These are phyloP conservation scores for Postia placenta DNA, from an alignment of 768 basidiomycete species.

Conservation along the genomic window DNA sequence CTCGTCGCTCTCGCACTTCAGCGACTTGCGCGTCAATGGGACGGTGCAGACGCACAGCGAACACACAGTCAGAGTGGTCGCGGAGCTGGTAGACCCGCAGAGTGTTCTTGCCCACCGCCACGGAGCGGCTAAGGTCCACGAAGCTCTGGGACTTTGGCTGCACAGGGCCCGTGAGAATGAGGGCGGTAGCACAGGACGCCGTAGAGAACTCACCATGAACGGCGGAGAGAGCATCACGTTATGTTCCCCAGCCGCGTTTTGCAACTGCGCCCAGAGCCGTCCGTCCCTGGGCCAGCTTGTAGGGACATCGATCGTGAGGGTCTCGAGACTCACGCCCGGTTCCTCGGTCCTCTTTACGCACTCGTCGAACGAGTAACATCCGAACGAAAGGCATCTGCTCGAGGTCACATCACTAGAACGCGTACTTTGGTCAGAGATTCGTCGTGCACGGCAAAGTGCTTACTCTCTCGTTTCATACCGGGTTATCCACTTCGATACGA, in stretches of 20 bases:
- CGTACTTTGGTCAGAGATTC: background rate
- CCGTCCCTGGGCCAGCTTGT: slow-evolving; percentile 9
- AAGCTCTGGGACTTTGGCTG: slow-evolving; percentile 7
- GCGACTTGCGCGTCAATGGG: slow-evolving; percentile 11
- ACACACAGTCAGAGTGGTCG: slow-evolving; percentile 12
- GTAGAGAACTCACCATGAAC: slow-evolving; percentile 8
- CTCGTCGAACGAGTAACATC: slow-evolving; percentile 8
- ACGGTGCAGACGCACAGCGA: slow-evolving; percentile 13
- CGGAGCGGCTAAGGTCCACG: slow-evolving; percentile 8
- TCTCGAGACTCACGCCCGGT: background rate
- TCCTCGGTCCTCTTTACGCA: background rate
- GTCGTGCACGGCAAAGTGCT: background rate
- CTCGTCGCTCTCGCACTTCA: slow-evolving; percentile 6
- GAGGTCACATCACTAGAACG: slow-evolving; percentile 7
- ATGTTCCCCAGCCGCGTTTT: background rate
- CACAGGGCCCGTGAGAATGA: background rate
- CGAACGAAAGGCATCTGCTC: slow-evolving; percentile 12
- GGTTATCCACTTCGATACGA: slow-evolving; percentile 7
- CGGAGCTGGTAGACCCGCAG: slow-evolving; percentile 11
- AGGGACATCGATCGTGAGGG: background rate
- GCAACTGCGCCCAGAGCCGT: slow-evolving; percentile 1
- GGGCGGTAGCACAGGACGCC: background rate
- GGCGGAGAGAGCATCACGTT: slow-evolving; percentile 10
- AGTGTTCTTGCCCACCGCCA: slow-evolving; percentile 9
- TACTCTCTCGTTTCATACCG: slow-evolving; percentile 6